Conservation (phyloP, 768 basidiomycete species). For the Lepiota venenata region DNA sequence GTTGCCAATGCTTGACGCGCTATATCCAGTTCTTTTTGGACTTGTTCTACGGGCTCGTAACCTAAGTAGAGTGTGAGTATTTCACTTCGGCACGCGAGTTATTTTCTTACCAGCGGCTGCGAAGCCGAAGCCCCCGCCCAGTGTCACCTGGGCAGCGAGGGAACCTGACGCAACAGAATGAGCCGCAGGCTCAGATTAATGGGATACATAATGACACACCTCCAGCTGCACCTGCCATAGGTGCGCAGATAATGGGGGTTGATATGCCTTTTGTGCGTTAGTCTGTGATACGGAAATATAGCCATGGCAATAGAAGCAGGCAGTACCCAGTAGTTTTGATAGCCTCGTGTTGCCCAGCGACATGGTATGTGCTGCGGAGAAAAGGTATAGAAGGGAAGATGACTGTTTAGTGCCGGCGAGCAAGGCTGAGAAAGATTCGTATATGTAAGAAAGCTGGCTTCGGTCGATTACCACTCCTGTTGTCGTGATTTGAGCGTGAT, state of each 20-base stretch:
- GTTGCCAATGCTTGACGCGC: slow-evolving; percentile 44
- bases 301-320: not conserved
- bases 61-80: slow-evolving; percentile 29
- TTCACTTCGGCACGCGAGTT: slow-evolving; percentile 2
- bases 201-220: slow-evolving; percentile 29
- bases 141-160: slow-evolving; percentile 57
- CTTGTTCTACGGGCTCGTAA: slow-evolving; percentile 38
- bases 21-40: slow-evolving; percentile 48
- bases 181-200: not conserved
- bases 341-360: slow-evolving; percentile 4
- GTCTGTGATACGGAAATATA: not conserved
- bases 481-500: too few relatives aligned
- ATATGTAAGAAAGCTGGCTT: too few relatives aligned
- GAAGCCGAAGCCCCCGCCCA: slow-evolving; percentile 77
- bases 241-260: slow-evolving; percentile 58
- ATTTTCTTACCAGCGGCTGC: slow-evolving; percentile 50
- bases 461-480: too few relatives aligned
- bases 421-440: too few relatives aligned
- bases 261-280: slow-evolving; percentile 37
- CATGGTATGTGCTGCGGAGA: not conserved
- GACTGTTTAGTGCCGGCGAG: not conserved
- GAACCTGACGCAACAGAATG: slow-evolving; percentile 27
- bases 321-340: slow-evolving; percentile 4
- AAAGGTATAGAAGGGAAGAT: not conserved
- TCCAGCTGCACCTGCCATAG: slow-evolving; percentile 72